These are phyloP conservation scores for Solanum gandarillasii DNA, from an alignment of 257 asterid species.

Conservation along the genomic window DNA sequence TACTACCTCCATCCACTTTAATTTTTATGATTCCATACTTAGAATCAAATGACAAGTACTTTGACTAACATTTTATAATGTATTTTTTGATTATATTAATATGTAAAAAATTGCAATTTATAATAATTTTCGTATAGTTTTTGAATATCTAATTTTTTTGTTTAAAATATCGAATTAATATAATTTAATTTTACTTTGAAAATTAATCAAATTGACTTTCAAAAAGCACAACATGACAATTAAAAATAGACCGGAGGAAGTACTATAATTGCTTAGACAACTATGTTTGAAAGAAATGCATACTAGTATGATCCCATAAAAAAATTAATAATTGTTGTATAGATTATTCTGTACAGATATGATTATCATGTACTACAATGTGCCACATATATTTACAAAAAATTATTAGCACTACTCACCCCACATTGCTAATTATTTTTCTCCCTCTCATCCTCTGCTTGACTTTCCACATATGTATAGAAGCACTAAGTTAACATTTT, in stretches of 20 bases:
- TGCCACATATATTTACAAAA: not conserved
- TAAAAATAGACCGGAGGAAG: no score
- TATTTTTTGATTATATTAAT: no score
- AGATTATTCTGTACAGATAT: not conserved
- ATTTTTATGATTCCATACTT: no score
- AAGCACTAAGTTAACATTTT: not conserved
- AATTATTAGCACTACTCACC: not conserved
- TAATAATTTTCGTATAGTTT: no score
- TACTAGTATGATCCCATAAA: not conserved
- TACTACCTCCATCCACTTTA: no score
- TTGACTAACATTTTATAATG: no score
- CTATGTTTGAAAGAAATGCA: not conserved
- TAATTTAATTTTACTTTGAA: no score
- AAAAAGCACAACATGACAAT: accelerated
- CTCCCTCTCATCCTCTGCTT: not conserved
- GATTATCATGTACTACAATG: not conserved
- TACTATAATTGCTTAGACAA: not conserved
- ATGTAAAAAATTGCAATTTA: no score
- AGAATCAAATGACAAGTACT: no score
- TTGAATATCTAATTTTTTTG: no score
- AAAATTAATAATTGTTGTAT: not conserved
- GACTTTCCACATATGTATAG: not conserved
- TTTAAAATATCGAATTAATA: no score
- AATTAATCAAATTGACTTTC: no score
- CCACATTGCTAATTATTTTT: not conserved